A percentile compares a stretch with the other conserved stretches of the same genome.
These are phyloP conservation scores for Naematelia encephala DNA, from an alignment of 768 basidiomycete species.

Conservation along the genomic window DNA sequence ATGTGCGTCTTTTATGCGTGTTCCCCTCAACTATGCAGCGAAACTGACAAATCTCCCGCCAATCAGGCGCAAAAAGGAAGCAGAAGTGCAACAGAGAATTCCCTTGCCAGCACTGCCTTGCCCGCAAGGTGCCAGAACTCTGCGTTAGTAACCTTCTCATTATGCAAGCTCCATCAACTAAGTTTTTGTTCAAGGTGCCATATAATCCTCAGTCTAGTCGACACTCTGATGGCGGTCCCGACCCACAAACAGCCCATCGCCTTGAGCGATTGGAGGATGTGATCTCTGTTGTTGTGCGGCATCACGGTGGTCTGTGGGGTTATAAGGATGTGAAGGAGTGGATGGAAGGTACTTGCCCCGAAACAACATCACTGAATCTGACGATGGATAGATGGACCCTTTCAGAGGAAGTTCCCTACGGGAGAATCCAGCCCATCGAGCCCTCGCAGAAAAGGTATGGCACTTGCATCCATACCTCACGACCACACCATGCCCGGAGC, in stretches of 20 bases:
- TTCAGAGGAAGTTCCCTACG: neutral
- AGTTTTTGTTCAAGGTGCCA: constrained; percentile 28
- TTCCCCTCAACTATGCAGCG: neutral
- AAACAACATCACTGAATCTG: neutral
- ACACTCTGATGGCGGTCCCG: constrained; percentile 13
- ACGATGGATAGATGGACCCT: neutral
- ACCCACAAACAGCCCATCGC: constrained; percentile 27
- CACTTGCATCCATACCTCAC: constrained; percentile 11
- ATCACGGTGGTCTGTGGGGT: constrained; percentile 30
- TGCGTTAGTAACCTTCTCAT: constrained; percentile 31
- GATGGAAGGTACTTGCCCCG: constrained; percentile 22
- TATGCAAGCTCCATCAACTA: neutral
- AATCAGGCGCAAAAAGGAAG: constrained; percentile 42
- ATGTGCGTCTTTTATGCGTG: constrained; percentile 18
- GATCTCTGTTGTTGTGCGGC: constrained; percentile 30
- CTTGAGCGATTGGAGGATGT: constrained; percentile 35
- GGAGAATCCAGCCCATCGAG: neutral
- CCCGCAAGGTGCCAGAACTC: constrained; percentile 47
- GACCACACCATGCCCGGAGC: constrained; percentile 4
- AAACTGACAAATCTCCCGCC: too few species aligned
- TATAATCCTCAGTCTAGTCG: constrained; percentile 41
- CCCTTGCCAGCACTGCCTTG: constrained; percentile 50
- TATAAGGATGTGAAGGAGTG: constrained; percentile 38
- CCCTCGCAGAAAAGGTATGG: neutral
- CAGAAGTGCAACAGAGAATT: constrained; percentile 50